Evolutionary conservation across 1,139 yeast species (phyloP), one percentile per base, ranked within the genome.

Genomic region (Geotrichum australiense): DNA sequence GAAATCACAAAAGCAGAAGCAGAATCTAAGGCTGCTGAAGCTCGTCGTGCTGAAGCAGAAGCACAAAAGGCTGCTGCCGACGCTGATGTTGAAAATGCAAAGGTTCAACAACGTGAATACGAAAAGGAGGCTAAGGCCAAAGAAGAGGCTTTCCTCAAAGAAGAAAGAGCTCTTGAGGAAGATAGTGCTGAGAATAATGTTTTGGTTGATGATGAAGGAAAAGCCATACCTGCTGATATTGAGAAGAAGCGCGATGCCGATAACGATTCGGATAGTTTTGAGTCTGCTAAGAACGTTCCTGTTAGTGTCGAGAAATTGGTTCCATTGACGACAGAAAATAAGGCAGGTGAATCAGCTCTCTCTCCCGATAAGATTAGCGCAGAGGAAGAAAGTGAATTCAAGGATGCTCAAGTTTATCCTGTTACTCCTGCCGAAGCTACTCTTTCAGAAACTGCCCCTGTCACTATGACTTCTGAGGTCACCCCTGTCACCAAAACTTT

Each of bases 361-460:
- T 41, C 32, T 12, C n/a, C n/a, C n/a, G 27, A 41, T 20, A 43
- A 31, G 18, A 53, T 35, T 28, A 52, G 55, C 38, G 45, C 51
- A 15, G 55, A 48, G 26, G 57, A 51, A 46, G 55, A 58, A 46
- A 48, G 47, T 46, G 55, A 55, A 7, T 26, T 26, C 18, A 18
- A 24, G 26, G 25, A 35, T 26, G 32, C 32, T 22, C 25, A 43
- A 12, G 43, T 46, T 5, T 54, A 62, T 27, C 58, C 53, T 10
- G 56, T 53, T 12, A 52, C 54, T 39, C 58, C 65, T 37, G 55
- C 60, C 12, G 68, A 63, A 37, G 52, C 65, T 35, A 58, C 25
- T 8, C 7, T 16, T 18, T 19, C 10, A 4, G 16, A 15, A 16
- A 19, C 11, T 16, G 30, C 29, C 5, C 19, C 12, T 15, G 18